Evolutionary conservation across 1,139 yeast genomes (phyloP), one percentile per base, ranked within the genome.

Genomic region (Taiozyma sp.): DNA sequence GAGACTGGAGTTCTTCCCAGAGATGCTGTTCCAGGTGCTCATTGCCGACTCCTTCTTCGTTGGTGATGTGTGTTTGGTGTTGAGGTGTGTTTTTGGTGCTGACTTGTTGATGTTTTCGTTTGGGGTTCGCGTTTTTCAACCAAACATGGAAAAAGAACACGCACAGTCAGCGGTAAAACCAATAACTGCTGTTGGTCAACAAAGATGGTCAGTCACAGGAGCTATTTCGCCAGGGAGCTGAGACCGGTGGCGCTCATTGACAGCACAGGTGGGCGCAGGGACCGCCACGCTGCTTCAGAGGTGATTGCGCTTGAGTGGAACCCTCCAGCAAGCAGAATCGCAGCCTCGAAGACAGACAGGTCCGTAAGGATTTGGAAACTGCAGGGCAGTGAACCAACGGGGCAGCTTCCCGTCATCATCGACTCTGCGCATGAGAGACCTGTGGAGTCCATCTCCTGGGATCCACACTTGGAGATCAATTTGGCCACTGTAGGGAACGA

Each of bases 401-500:
- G 70, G 28, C 52, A 63, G 4, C 72, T 71, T 7, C 71, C 77
- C 0, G 65, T 72, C 19, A 66, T 71, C 2, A 72, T 79, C 3
- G 78, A 72, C 27, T 67, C 69, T 38, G 72, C 82, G 1, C 84
- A 79, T 54, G 70, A 68, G 2, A 71, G 70, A 52, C 68, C 80
- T 2, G 79, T 81, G 2, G 79, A 77, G 46, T 64, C 76, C 16
- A 58, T 87, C 3, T 65, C 80, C 2, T 87, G 93, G 91, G 75
- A 81, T 52, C 87, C 91, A 0, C 63, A 63, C 16, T 72, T 76
- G 46, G 80, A 79, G 27, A 71, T 70, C 44, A 68, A 76, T 28
- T 71, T 87, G 54, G 87, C 82, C 1, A 75, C 87, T 2, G 85
- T 80, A 16, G 83, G 85, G 1, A 68, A 78, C 48, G 88, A 84